These are phyloP conservation scores for Colletotrichum lupini DNA, from an alignment of 2,329 filamentous ascomycete genomes.

Conservation along the genomic window DNA sequence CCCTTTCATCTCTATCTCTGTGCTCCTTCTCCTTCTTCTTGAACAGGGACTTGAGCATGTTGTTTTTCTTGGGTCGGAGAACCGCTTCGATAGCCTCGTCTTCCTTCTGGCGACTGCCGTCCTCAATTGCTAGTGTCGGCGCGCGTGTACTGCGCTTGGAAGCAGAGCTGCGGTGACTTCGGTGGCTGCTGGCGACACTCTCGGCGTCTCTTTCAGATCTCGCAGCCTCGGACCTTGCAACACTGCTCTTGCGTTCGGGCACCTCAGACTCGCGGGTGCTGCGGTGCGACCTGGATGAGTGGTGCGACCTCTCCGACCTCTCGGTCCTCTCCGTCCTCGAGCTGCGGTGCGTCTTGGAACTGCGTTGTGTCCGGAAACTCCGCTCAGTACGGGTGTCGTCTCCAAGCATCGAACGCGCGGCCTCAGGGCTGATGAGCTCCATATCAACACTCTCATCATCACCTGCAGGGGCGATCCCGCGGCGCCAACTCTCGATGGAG, in stretches of 20 bases:
- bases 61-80: constrained; percentile 61
- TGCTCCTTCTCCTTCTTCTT: constrained; percentile 63
- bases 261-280: constrained; percentile 40
- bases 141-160: constrained; percentile 47
- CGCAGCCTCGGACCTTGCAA: constrained; percentile 35
- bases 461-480: constrained; percentile 63
- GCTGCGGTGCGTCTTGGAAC: constrained; percentile 41
- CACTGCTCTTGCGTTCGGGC: constrained; percentile 39
- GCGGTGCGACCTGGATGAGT: constrained; percentile 41
- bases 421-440: constrained; percentile 68
- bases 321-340: constrained; percentile 41
- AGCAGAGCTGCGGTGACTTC: constrained; percentile 43
- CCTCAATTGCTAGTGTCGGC: constrained; percentile 48
- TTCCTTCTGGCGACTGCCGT: constrained; percentile 49
- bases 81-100: constrained; percentile 49
- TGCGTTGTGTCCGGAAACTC: constrained; percentile 46
- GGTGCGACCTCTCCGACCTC: constrained; percentile 44
- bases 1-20: constrained; percentile 42
- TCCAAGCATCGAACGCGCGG: constrained; percentile 59
- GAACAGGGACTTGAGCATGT: constrained; percentile 69
- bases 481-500: constrained; percentile 67
- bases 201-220: constrained; percentile 41
- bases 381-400: constrained; percentile 52
- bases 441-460: constrained; percentile 61
- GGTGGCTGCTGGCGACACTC: constrained; percentile 53